Conservation (phyloP, 805 yeast genomes). For the Clavispora santaluciae region DNA sequence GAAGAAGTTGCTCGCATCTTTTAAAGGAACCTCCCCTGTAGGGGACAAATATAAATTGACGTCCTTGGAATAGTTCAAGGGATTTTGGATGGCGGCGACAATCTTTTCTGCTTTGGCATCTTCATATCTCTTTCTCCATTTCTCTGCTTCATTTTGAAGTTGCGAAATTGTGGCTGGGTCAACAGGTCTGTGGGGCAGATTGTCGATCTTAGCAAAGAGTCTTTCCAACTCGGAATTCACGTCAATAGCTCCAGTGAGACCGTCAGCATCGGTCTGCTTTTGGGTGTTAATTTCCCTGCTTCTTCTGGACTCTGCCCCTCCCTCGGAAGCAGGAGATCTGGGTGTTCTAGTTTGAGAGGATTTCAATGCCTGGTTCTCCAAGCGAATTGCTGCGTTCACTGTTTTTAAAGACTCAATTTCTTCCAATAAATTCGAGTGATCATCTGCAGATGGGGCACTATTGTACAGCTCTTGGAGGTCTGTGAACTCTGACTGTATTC, state of each 20-base stretch:
- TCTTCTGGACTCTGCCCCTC: neutral
- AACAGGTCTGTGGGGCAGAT: conserved; percentile 6
- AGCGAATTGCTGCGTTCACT: conserved; percentile 28
- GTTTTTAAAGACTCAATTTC: conserved; percentile 29
- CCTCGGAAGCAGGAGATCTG: neutral
- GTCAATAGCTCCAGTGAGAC: neutral
- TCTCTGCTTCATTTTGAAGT: conserved; percentile 29
- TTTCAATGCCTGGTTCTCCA: conserved; percentile 36
- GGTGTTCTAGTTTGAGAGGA: conserved; percentile 13
- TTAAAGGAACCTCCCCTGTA: conserved; percentile 44
- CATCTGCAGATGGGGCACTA: neutral
- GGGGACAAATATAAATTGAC: conserved; percentile 27
- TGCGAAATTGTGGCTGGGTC: neutral
- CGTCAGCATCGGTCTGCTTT: neutral
- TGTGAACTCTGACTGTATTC: neutral
- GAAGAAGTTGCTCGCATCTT: conserved; percentile 42
- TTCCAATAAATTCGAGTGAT: neutral
- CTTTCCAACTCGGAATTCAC: conserved; percentile 18
- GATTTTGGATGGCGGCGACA: conserved; percentile 16
- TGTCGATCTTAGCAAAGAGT: conserved; percentile 26
- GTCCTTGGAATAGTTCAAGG: conserved; percentile 17
- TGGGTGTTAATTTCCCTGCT: conserved; percentile 1
- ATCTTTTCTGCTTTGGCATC: conserved; percentile 37
- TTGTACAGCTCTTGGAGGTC: neutral
- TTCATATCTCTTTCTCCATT: conserved; percentile 51